Percentiles rank a stretch among this genome's conserved stretches.
Conservation (phyloP, 73 alveolate species). For the Paramecium primaurelia region DNA sequence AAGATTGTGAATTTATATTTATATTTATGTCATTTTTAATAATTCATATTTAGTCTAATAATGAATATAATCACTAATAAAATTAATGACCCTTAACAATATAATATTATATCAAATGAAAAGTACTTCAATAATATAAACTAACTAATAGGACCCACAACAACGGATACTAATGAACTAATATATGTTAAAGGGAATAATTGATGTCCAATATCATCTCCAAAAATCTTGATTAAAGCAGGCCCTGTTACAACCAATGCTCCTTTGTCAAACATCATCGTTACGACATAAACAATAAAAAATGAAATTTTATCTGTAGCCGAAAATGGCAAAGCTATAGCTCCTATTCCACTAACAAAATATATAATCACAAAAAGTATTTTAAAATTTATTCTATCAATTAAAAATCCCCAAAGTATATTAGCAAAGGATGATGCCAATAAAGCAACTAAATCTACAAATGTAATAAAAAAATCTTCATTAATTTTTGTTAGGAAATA, state of each 20-base stretch:
- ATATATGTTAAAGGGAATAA: slow-evolving; percentile 23
- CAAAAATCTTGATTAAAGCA: slow-evolving; percentile 1
- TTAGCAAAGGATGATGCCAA: background rate
- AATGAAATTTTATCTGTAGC: background rate
- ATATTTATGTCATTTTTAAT: background rate
- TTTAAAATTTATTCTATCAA: background rate
- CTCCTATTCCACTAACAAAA: background rate
- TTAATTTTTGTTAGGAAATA: background rate
- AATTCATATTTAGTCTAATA: slow-evolving; percentile 14
- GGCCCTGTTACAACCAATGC: slow-evolving; percentile 30
- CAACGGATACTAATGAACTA: background rate
- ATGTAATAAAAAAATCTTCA: slow-evolving; percentile 12
- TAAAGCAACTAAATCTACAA: slow-evolving; percentile 34
- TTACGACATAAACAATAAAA: background rate
- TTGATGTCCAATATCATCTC: slow-evolving; percentile 38
- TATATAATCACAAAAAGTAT: background rate
- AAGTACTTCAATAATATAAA: slow-evolving; percentile 6
- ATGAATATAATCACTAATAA: background rate
- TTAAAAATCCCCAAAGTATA: slow-evolving; percentile 13
- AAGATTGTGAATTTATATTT: background rate
- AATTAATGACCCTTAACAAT: background rate
- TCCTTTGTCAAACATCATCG: slow-evolving; percentile 38
- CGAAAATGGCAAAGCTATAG: background rate
- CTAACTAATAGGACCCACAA: background rate
- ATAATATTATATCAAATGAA: slow-evolving; percentile 12